These are phyloP conservation scores for Arthroderma sp. DNA, from an alignment of 2,329 filamentous ascomycete species.

Conservation along the genomic window DNA sequence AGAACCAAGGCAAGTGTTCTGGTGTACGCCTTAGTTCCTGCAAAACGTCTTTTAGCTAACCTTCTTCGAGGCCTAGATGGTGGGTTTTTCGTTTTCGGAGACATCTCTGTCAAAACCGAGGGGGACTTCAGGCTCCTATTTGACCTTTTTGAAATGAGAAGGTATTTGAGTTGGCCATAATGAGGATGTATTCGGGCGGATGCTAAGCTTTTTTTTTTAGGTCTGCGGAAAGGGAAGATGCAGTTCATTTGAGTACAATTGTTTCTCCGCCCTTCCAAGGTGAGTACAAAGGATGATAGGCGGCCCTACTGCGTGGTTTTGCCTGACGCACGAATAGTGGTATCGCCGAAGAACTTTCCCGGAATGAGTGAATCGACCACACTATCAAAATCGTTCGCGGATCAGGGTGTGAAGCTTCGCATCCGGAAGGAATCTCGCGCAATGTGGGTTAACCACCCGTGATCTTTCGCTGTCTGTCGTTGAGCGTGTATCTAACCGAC, in stretches of 20 bases:
- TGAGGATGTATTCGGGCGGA: not conserved
- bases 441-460: conserved; percentile 18
- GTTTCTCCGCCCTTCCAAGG: conserved; percentile 57
- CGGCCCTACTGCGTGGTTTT: not conserved
- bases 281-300: conserved; percentile 24
- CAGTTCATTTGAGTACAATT: conserved; percentile 40
- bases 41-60: not conserved
- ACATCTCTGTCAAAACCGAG: conserved; percentile 64
- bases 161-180: conserved; percentile 24
- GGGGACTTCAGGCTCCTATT: conserved; percentile 65
- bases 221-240: conserved; percentile 23
- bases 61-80: conserved; percentile 42
- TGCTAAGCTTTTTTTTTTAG: not conserved
- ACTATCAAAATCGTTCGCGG: conserved; percentile 68
- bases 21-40: conserved; percentile 3
- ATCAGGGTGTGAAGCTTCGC: conserved; percentile 72
- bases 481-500: too few species aligned
- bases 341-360: conserved; percentile 54
- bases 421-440: conserved; percentile 69
- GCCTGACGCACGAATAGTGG: conserved; percentile 16
- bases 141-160: conserved; percentile 59
- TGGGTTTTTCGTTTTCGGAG: conserved; percentile 82
- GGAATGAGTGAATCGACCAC: conserved; percentile 72
- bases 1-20: conserved; percentile 44
- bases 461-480: conserved; percentile 11